A percentile compares a stretch with the other conserved stretches of the same genome.
Evolutionary conservation across 345 rosid genomes (phyloP).

Genomic region (Hibiscus syriacus): DNA sequence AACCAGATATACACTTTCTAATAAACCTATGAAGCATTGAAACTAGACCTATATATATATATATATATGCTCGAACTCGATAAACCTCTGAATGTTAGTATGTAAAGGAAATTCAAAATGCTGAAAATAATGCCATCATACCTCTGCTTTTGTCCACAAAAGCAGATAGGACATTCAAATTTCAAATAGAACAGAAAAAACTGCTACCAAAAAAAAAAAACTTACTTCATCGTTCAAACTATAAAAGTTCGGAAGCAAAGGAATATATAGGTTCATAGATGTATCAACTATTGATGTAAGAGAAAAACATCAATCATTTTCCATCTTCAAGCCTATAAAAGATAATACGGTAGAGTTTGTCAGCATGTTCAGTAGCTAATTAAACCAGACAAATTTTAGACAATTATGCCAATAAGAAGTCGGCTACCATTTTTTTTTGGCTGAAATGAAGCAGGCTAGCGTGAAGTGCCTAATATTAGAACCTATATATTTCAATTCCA

Average conservation of each 20-base stretch:
- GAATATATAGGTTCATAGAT: not conserved
- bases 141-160: no score
- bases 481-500: not conserved
- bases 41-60: not conserved
- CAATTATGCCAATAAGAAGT: not conserved
- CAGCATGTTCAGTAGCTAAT: slow-evolving; percentile 1
- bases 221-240: no score
- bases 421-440: not conserved
- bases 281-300: not conserved
- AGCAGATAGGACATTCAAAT: no score
- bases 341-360: not conserved
- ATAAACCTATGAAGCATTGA: not conserved
- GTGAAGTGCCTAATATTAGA: not conserved
- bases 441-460: not conserved
- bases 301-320: not conserved
- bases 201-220: no score
- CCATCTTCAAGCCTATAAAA: not conserved
- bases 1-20: not conserved
- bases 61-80: no score
- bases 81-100: no score
- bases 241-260: not conserved
- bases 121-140: not conserved
- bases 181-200: no score
- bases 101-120: not conserved
- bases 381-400: not conserved